These are phyloP conservation scores for Mortierella sp. DNA, from an alignment of 371 early-diverging fungal genomes.

Conservation along the genomic window DNA sequence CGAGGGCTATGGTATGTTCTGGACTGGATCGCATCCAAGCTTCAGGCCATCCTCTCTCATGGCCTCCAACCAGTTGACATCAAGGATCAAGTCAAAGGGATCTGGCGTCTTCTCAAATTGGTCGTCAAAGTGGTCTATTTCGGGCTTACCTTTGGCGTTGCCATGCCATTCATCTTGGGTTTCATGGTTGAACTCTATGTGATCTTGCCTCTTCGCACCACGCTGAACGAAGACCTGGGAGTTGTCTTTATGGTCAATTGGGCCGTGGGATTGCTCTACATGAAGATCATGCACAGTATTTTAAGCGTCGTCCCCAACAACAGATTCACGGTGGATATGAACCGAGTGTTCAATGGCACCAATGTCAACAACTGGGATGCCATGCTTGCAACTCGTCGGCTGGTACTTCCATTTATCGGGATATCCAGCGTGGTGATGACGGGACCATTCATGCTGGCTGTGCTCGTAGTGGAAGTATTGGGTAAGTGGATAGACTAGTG, in stretches of 20 bases:
- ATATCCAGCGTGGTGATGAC: slow-evolving; percentile 5
- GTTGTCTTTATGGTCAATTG: slow-evolving; percentile 37
- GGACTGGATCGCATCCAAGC: slow-evolving; percentile 7
- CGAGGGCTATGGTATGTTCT: slow-evolving; percentile 18
- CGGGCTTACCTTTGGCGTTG: slow-evolving; percentile 21
- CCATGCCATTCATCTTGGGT: slow-evolving; percentile 29
- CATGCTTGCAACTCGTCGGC: slow-evolving; percentile 18
- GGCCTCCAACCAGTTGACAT: slow-evolving; percentile 18
- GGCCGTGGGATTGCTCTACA: slow-evolving; percentile 33
- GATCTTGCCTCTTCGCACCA: slow-evolving; percentile 25
- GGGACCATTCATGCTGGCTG: slow-evolving; percentile 14
- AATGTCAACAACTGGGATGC: slow-evolving; percentile 34
- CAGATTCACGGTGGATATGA: slow-evolving; percentile 17
- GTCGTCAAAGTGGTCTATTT: slow-evolving; percentile 19
- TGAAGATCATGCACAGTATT: slow-evolving; percentile 32
- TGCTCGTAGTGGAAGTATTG: slow-evolving; percentile 1
- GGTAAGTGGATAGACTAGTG: slow-evolving; percentile 6
- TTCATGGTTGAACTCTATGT: slow-evolving; percentile 38
- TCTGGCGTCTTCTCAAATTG: neutral
- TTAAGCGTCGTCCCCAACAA: slow-evolving; percentile 25
- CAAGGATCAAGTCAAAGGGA: slow-evolving; percentile 10
- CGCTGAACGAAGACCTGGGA: slow-evolving; percentile 10
- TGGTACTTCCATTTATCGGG: slow-evolving; percentile 24
- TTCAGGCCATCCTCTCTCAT: slow-evolving; percentile 1
- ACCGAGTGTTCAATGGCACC: slow-evolving; percentile 24